A percentile compares a stretch with the other conserved stretches of the same genome.
Conservation (phyloP, 208 protist genomes). For the Leishmania gerbilli region DNA sequence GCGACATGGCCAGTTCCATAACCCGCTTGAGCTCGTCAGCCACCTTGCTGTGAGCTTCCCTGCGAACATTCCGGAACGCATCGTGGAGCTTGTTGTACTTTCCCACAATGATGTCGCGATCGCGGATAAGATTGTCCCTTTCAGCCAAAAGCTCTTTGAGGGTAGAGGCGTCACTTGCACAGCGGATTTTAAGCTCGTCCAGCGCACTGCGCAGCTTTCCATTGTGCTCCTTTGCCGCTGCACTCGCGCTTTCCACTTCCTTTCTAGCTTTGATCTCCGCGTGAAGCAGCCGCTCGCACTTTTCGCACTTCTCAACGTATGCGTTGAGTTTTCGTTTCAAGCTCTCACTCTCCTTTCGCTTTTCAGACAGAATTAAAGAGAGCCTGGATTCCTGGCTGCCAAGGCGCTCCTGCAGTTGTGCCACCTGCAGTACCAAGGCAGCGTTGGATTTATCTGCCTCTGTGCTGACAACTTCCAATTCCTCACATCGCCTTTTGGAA, state of each 20-base stretch:
- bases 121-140: conserved; percentile 56
- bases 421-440: conserved; percentile 6
- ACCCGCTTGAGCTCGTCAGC: conserved; percentile 58
- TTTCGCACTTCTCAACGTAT: conserved; percentile 59
- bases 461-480: conserved; percentile 9
- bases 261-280: conserved; percentile 35
- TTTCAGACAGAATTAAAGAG: conserved; percentile 39
- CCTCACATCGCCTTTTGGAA: conserved; percentile 19
- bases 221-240: conserved; percentile 36
- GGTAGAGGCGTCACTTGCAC: conserved; percentile 50
- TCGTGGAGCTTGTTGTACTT: conserved; percentile 89
- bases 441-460: conserved; percentile 19
- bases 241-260: conserved; percentile 28
- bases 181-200: conserved; percentile 69
- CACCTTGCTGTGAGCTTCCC: conserved; percentile 45
- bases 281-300: conserved; percentile 29
- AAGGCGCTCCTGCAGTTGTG: conserved; percentile 34
- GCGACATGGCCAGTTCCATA: conserved; percentile 59
- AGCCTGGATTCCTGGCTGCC: conserved; percentile 34
- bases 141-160: conserved; percentile 61
- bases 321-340: conserved; percentile 55
- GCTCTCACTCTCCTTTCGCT: conserved; percentile 42
- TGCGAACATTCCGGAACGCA: conserved; percentile 51
- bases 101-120: conserved; percentile 73
- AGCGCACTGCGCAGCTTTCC: conserved; percentile 45